Conservation (phyloP, 139 green algal genomes). For the Pleodorina starrii region DNA sequence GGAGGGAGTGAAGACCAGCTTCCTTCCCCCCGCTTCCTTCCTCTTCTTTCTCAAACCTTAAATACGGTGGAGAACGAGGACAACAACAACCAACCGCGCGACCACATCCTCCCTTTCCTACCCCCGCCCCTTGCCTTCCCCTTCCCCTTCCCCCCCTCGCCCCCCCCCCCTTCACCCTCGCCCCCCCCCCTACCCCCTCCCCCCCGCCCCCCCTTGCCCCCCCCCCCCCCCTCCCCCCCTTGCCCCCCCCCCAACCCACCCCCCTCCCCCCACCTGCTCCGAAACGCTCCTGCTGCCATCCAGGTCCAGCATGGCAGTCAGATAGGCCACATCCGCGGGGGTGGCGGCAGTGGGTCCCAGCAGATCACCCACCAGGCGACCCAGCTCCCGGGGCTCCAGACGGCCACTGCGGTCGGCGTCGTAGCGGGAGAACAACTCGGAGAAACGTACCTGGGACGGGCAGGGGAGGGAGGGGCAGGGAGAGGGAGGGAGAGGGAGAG, state of each 20-base stretch:
- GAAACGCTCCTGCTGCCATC: conserved; percentile 46
- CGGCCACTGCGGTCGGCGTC: conserved; percentile 58
- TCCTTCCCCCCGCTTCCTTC: too few relatives aligned
- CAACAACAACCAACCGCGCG: too few relatives aligned
- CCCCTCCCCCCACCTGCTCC: conserved; percentile 23
- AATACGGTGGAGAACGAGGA: too few relatives aligned
- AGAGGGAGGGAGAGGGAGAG: too few relatives aligned
- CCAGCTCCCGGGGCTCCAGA: conserved; percentile 62
- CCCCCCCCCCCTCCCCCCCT: background rate
- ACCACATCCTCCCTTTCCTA: too few relatives aligned
- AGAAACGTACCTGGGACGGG: conserved; percentile 40
- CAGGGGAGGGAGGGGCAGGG: too few relatives aligned
- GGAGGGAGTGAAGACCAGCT: too few relatives aligned
- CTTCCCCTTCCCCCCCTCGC: background rate
- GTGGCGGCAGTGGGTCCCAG: conserved; percentile 30
- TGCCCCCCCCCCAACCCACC: background rate
- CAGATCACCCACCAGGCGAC: conserved; percentile 47
- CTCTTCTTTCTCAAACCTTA: too few relatives aligned
- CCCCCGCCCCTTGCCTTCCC: background rate
- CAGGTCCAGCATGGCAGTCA: conserved; percentile 57
- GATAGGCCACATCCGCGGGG: conserved; percentile 46
- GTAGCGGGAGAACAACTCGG: conserved; percentile 59
- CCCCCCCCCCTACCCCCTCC: too few relatives aligned
- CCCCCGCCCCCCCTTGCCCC: too few relatives aligned
- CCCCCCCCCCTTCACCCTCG: too few relatives aligned